Evolutionary conservation across 768 basidiomycete species (phyloP), one percentile per base, ranked within the genome.

Genomic region (Suillus bovinus): DNA sequence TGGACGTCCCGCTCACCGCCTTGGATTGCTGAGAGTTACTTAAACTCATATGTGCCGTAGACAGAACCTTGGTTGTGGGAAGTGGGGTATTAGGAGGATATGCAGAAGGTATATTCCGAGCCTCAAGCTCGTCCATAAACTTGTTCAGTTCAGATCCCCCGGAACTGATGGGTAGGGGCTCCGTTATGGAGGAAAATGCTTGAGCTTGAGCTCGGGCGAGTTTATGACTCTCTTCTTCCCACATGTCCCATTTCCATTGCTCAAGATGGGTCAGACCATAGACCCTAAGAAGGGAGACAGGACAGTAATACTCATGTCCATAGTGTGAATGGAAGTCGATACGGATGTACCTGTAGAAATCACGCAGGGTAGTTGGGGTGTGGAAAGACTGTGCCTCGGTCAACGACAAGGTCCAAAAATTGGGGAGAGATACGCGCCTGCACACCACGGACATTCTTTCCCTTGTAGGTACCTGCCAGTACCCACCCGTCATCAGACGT

Each of bases 221-320:
- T 1, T 79, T 79, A 42, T 74, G 79, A 65, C 89, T 89, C 70
- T 91, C 89, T 4, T 80, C 82, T 67, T 90, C 86, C 91, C 91
- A 94, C 7, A 80, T 80, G 55, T 93, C 92, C 90, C 93, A 91
- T 68, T 96, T 96, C 86, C 92, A 99, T 68, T 95, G 86, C 64
- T 99, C 96, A 65, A 99, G 87, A 77, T 99, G 95, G 1, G 95
- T 98, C 59, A 96, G 86, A 6, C 97, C 97, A 64, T 95, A 99
- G 1, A 97, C 94, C 33, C 94, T 88, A 20, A 99, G 82, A 1
- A 98, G 84, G 0, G 93, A 95, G 20, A 99, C 81, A 0, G 97
- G 97, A 70, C 97, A 99, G 72, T 95, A 99, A 77, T 90, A 99
- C 74, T 99, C 97, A 69, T 86, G 90, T 22, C 94, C 93, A 68